Percentiles rank a stretch among this genome's conserved stretches.
Evolutionary conservation across 2,329 filamentous ascomycete genomes (phyloP).

Genomic region (Westerdykella ornata): DNA sequence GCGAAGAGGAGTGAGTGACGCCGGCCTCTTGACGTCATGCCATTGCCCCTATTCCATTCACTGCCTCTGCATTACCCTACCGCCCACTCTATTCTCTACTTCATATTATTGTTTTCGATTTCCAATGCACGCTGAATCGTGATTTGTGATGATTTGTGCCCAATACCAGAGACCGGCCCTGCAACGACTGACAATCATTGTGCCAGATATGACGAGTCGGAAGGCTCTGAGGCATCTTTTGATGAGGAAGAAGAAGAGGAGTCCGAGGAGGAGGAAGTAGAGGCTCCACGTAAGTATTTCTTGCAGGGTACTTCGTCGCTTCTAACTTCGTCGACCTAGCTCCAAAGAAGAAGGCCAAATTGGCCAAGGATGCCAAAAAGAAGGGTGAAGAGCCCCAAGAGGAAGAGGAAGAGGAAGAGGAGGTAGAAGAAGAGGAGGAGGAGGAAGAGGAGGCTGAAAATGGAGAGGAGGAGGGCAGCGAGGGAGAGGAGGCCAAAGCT

Average conservation of each 20-base stretch:
- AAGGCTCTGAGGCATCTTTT: conserved; percentile 28
- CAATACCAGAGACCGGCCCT: not conserved
- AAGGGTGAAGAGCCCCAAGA: conserved; percentile 27
- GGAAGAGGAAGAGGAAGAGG: conserved; percentile 31
- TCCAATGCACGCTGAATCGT: not conserved
- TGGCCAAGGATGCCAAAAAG: conserved; percentile 24
- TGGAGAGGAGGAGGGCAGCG: conserved; percentile 15
- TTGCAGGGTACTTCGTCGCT: conserved; percentile 2
- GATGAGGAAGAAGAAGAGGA: conserved; percentile 31
- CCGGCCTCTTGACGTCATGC: conserved; percentile 35
- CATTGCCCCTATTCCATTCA: conserved; percentile 8
- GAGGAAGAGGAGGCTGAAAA: conserved; percentile 24
- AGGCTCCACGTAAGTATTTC: conserved; percentile 31
- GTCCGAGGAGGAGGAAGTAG: conserved; percentile 22
- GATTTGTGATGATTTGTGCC: not conserved
- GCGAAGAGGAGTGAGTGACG: conserved; percentile 40
- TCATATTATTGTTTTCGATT: not conserved
- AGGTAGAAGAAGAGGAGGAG: conserved; percentile 15
- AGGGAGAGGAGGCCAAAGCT: conserved; percentile 35
- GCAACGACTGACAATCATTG: not conserved
- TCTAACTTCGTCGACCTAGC: conserved; percentile 11
- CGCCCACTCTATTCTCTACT: not conserved
- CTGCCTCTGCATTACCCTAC: not conserved
- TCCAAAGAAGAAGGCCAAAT: conserved; percentile 32
- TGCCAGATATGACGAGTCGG: conserved; percentile 33